Conservation (phyloP, 306 rosid genomes). For the Dryas alaskensis region DNA sequence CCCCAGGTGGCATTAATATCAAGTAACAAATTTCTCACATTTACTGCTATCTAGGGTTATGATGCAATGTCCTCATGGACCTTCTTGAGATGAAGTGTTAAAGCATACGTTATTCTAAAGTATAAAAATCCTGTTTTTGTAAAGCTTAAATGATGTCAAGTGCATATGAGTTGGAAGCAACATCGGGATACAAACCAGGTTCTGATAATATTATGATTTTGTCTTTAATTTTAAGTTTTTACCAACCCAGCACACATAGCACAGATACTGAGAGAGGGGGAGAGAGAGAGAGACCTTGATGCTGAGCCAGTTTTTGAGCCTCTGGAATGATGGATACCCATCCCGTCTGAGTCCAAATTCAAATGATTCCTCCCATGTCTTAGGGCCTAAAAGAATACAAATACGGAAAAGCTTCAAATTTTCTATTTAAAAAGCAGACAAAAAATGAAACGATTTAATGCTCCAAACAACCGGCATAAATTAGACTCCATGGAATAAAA, state of each 20-base stretch:
- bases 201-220: background rate
- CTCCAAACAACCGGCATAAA: conserved; percentile 2
- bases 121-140: background rate
- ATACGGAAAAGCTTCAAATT: conserved; percentile 5
- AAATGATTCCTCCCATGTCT: conserved; percentile 41
- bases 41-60: background rate
- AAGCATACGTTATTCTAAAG: background rate
- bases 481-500: background rate
- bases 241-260: background rate
- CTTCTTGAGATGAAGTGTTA: background rate
- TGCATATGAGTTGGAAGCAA: background rate
- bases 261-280: background rate
- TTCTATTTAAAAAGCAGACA: background rate
- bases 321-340: conserved; percentile 40
- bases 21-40: background rate
- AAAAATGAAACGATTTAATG: background rate
- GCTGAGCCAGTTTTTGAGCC: conserved; percentile 43
- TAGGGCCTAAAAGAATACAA: conserved; percentile 45
- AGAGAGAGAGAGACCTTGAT: conserved; percentile 47
- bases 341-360: conserved; percentile 47
- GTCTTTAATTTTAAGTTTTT: background rate
- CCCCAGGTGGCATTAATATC: background rate
- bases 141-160: background rate
- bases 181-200: background rate
- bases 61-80: background rate